These are phyloP conservation scores for Flaveria robusta DNA, from an alignment of 129 eudicot genomes.

Conservation along the genomic window DNA sequence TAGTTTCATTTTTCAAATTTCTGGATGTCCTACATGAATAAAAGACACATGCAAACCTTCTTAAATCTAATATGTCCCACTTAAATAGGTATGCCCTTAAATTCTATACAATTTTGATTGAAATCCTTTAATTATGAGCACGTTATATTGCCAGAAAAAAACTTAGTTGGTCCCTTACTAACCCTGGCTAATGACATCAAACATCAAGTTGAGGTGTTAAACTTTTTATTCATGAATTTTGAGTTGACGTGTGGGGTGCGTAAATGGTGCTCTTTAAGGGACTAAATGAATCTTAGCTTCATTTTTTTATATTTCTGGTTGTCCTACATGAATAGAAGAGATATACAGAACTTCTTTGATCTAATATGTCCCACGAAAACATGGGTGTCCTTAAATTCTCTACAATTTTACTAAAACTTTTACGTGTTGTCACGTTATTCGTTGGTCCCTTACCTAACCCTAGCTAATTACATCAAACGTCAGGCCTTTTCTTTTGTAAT, in stretches of 20 bases:
- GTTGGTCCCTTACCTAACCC: neutral
- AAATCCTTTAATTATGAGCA: constrained; percentile 28
- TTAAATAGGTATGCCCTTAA: constrained; percentile 26
- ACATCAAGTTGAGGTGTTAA: constrained; percentile 17
- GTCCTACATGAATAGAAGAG: constrained; percentile 37
- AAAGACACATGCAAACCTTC: constrained; percentile 25
- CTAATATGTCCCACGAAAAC: constrained; percentile 29
- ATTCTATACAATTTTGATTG: constrained; percentile 17
- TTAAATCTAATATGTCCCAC: constrained; percentile 33
- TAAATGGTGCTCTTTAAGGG: constrained; percentile 29
- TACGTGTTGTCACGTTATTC: constrained; percentile 33
- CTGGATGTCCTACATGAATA: constrained; percentile 42
- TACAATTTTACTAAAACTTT: constrained; percentile 22
- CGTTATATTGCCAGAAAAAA: constrained; percentile 20
- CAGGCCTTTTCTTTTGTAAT: constrained; percentile 24
- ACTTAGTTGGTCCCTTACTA: constrained; percentile 12
- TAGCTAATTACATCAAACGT: constrained; percentile 29
- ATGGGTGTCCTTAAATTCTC: constrained; percentile 15
- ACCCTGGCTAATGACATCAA: constrained; percentile 21
- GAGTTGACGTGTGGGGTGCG: constrained; percentile 45
- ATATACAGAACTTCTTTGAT: constrained; percentile 26
- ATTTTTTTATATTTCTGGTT: constrained; percentile 25
- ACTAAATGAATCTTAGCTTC: constrained; percentile 41
- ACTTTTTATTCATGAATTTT: constrained; percentile 22
- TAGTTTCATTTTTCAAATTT: constrained; percentile 28